These are phyloP conservation scores for Isoetes taiwanensis DNA, from an alignment of 75 land plant genomes.

Conservation along the genomic window DNA sequence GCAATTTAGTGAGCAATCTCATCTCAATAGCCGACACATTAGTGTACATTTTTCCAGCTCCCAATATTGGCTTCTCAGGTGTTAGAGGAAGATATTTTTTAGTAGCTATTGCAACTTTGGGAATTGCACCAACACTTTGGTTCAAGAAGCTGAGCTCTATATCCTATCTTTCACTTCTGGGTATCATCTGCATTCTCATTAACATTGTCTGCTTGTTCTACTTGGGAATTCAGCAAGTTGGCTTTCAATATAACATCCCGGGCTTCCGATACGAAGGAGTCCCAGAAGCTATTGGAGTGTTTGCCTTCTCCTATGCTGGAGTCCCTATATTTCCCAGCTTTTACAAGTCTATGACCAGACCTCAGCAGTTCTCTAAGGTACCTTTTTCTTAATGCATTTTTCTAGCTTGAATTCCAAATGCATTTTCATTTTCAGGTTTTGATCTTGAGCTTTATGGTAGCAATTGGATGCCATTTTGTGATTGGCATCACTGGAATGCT, in stretches of 20 bases:
- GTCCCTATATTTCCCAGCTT: neutral
- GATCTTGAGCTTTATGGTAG: neutral
- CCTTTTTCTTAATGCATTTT: neutral
- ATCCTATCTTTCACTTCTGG: neutral
- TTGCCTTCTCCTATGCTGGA: neutral
- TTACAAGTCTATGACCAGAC: neutral
- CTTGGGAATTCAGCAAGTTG: neutral
- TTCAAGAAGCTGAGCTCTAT: conserved; percentile 5
- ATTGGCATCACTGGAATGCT: neutral
- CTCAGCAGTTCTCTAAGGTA: neutral
- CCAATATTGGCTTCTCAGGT: neutral
- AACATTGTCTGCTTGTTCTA: neutral
- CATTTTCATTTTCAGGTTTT: neutral
- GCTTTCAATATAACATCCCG: neutral
- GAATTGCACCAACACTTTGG: neutral
- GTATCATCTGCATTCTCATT: neutral
- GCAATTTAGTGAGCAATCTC: neutral
- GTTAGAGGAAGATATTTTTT: neutral
- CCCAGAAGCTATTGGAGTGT: neutral
- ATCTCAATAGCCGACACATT: neutral
- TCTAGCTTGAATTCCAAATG: neutral
- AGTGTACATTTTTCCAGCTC: neutral
- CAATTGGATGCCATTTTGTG: neutral
- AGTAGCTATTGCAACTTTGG: neutral
- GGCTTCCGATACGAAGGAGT: neutral